Conservation (phyloP, 2,329 filamentous ascomycete species). For the Phoma sp. region DNA sequence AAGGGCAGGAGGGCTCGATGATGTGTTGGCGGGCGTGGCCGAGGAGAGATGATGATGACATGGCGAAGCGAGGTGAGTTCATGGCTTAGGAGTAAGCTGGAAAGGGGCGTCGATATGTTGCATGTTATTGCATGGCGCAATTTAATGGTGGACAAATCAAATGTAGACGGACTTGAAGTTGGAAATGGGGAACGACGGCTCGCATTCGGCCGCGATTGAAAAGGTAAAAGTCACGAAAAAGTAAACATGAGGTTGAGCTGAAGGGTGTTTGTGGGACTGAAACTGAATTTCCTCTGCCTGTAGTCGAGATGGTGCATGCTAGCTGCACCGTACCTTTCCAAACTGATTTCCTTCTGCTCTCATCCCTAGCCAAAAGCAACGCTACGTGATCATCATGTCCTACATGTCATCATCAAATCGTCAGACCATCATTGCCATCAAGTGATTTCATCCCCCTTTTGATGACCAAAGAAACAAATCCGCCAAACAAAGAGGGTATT, state of each 20-base stretch:
- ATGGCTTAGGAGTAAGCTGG: not conserved
- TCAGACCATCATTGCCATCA: constrained; percentile 12
- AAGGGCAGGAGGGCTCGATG: not conserved
- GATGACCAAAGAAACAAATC: constrained; percentile 10
- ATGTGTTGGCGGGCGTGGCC: not conserved
- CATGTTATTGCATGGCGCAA: not conserved
- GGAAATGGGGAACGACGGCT: not conserved
- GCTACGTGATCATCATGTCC: constrained; percentile 16
- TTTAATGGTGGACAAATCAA: not conserved
- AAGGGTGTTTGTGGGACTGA: not conserved
- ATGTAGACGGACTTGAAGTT: not conserved
- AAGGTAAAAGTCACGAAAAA: not conserved
- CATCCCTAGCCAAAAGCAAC: constrained; percentile 3
- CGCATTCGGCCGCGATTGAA: not conserved
- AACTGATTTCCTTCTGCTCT: constrained; percentile 1
- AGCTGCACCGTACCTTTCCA: constrained; percentile 16
- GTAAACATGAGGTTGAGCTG: constrained; percentile 2
- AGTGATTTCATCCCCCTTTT: constrained; percentile 7
- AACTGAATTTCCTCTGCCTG: constrained; percentile 11
- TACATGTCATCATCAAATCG: constrained; percentile 16
- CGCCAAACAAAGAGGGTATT: constrained; percentile 33
- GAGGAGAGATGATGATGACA: not conserved
- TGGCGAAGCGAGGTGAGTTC: not conserved
- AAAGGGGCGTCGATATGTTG: not conserved
- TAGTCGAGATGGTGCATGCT: constrained; percentile 14